Evolutionary conservation across 306 rosid species (phyloP).

Genomic region (Sechiopsis laciniata): DNA sequence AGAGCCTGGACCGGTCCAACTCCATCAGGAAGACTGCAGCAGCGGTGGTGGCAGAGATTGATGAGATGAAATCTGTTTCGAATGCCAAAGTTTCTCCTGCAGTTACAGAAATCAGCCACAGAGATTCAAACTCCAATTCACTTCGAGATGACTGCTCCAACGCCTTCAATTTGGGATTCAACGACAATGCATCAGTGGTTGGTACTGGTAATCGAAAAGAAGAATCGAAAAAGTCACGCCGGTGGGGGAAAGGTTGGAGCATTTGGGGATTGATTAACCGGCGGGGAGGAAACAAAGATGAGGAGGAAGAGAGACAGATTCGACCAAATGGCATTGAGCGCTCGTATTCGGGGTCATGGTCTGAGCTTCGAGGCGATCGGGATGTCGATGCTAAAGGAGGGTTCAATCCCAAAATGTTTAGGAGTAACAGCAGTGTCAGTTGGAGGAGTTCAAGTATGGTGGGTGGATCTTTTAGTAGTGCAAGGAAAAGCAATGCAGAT

Average conservation of each 20-base stretch:
- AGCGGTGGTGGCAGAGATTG: constrained; percentile 92
- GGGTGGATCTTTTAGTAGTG: constrained; percentile 40
- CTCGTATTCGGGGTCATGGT: constrained; percentile 82
- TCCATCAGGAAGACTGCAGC: constrained; percentile 83
- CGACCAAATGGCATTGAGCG: constrained; percentile 66
- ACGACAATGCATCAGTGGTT: constrained; percentile 44
- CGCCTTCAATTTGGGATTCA: constrained; percentile 46
- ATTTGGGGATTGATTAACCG: constrained; percentile 81
- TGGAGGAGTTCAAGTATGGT: constrained; percentile 33
- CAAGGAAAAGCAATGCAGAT: constrained; percentile 46
- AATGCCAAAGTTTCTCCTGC: constrained; percentile 69
- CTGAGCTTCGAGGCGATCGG: constrained; percentile 57
- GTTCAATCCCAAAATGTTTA: constrained; percentile 51
- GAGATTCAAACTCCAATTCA: constrained; percentile 67
- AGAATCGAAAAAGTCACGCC: constrained; percentile 53
- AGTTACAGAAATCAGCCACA: constrained; percentile 42
- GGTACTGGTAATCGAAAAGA: constrained; percentile 35
- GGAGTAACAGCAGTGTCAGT: constrained; percentile 55
- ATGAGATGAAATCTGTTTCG: constrained; percentile 68
- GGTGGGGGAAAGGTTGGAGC: constrained; percentile 87
- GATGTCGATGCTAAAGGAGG: constrained; percentile 47
- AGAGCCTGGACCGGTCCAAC: constrained; percentile 83
- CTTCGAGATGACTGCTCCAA: constrained; percentile 68
- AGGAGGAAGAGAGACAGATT: constrained; percentile 54
- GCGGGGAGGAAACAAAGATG: constrained; percentile 60